Evolutionary conservation across 306 rosid species (phyloP).

Genomic region (Quercus agrifolia): DNA sequence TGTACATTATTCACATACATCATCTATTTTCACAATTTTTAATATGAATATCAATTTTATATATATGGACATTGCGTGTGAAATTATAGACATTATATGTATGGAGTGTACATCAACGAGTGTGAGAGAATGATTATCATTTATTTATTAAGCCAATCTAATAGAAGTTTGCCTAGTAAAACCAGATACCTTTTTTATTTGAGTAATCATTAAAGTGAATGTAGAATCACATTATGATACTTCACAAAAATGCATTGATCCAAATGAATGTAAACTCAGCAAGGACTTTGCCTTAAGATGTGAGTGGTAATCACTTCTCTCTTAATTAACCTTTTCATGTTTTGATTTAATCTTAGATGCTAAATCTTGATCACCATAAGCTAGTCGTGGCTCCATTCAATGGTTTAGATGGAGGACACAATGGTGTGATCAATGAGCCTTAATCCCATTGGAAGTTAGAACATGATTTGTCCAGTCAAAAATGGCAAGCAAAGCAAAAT

Average conservation of each 20-base stretch:
- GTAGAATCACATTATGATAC: not conserved
- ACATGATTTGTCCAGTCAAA: not conserved
- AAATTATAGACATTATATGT: too few relatives aligned
- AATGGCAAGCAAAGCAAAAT: not conserved
- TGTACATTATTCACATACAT: too few relatives aligned
- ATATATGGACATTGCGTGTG: too few relatives aligned
- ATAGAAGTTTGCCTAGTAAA: too few relatives aligned
- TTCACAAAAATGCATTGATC: too few relatives aligned
- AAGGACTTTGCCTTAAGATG: too few relatives aligned
- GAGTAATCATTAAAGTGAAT: not conserved
- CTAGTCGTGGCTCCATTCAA: not conserved
- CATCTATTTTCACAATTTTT: too few relatives aligned
- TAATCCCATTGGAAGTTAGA: not conserved
- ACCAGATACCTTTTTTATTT: not conserved
- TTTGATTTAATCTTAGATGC: not conserved
- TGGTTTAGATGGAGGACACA: not conserved
- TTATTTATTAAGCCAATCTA: too few relatives aligned
- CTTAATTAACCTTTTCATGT: not conserved
- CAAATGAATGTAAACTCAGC: not conserved
- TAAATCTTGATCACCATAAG: not conserved
- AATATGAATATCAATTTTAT: too few relatives aligned
- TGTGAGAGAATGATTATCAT: too few relatives aligned
- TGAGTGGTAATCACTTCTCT: not conserved
- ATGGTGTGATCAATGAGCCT: not conserved
- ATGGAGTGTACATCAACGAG: too few relatives aligned